A percentile compares a stretch with the other conserved stretches of the same genome.
Conservation (phyloP, 768 basidiomycete genomes). For the Coprinopsis marcescibilis region DNA sequence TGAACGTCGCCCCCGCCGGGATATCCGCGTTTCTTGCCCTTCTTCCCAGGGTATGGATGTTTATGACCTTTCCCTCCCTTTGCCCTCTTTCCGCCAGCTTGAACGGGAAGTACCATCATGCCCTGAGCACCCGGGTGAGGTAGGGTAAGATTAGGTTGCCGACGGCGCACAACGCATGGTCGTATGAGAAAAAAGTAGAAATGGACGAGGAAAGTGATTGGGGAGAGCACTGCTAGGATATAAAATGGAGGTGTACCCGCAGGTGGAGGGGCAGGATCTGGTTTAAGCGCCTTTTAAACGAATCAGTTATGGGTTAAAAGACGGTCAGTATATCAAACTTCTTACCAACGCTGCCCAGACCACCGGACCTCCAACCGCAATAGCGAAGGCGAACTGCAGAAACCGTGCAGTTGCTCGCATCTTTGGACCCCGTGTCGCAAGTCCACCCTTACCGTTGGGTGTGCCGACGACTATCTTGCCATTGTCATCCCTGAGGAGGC, state of each 20-base stretch:
- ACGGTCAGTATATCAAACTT: constrained; percentile 10
- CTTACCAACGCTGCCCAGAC: constrained; percentile 62
- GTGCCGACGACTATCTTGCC: constrained; percentile 52
- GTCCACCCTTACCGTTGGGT: constrained; percentile 48
- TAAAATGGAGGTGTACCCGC: constrained; percentile 47
- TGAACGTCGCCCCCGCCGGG: constrained; percentile 46
- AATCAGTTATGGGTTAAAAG: constrained; percentile 9
- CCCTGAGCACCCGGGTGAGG: constrained; percentile 31
- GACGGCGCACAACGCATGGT: constrained; percentile 39
- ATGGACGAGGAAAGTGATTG: constrained; percentile 44
- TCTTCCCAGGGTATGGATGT: constrained; percentile 23
- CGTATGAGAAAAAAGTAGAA: constrained; percentile 53
- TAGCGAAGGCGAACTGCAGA: constrained; percentile 44
- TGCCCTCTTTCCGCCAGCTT: constrained; percentile 29
- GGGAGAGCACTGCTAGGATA: constrained; percentile 51
- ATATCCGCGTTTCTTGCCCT: constrained; percentile 34
- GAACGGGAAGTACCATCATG: constrained; percentile 53
- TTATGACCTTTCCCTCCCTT: constrained; percentile 21
- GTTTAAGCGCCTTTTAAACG: constrained; percentile 47
- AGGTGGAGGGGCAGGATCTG: constrained; percentile 49
- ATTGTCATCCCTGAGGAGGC: constrained; percentile 34
- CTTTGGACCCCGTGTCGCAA: constrained; percentile 60
- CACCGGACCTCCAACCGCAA: constrained; percentile 46
- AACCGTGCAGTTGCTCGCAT: constrained; percentile 46
- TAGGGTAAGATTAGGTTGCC: constrained; percentile 22